A percentile compares a stretch with the other conserved stretches of the same genome.
phyloP scores from a whole-genome alignment of 2,329 filamentous ascomycete species.

The Neobulgaria alba region DNA sequence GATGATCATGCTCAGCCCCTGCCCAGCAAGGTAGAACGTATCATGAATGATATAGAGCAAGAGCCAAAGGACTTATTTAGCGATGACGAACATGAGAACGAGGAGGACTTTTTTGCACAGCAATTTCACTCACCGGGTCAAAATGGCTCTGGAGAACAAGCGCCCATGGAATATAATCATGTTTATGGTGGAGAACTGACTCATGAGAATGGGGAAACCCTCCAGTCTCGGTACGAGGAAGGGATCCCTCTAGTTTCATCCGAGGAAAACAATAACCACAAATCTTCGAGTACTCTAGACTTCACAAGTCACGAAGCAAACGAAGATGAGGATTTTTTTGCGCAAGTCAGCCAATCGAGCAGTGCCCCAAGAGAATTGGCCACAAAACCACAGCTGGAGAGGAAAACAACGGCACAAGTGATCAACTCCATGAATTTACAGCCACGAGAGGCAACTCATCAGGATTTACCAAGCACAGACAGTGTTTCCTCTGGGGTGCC shows the following conservation, averaged over 20 bases:
- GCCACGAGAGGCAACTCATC: too few species aligned
- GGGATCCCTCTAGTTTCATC: conserved; percentile 51
- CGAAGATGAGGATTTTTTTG: conserved; percentile 52
- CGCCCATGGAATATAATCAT: conserved; percentile 12
- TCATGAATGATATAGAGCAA: conserved; percentile 44
- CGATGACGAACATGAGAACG: conserved; percentile 34
- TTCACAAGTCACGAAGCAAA: conserved; percentile 33
- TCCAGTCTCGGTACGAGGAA: conserved; percentile 54
- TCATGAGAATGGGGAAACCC: conserved; percentile 38
- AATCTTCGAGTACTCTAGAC: conserved; percentile 18
- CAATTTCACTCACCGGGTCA: not conserved
- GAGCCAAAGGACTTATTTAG: conserved; percentile 20
- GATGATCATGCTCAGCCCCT: conserved; percentile 32
- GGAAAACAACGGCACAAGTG: conserved; percentile 64
- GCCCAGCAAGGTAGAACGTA: conserved; percentile 43
- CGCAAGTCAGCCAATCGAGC: conserved; percentile 24
- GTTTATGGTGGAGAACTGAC: conserved; percentile 19
- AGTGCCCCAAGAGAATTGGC: conserved; percentile 21
- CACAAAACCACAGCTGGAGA: conserved; percentile 37
- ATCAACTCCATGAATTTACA: conserved; percentile 41
- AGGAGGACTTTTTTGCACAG: conserved; percentile 38
- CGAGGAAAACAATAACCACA: conserved; percentile 24
- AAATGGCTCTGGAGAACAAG: not conserved
- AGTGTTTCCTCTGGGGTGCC: too few species aligned
- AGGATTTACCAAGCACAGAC: too few species aligned